Evolutionary conservation across 2,329 filamentous ascomycete genomes (phyloP).

Genomic region (Calonectria fujianensis): DNA sequence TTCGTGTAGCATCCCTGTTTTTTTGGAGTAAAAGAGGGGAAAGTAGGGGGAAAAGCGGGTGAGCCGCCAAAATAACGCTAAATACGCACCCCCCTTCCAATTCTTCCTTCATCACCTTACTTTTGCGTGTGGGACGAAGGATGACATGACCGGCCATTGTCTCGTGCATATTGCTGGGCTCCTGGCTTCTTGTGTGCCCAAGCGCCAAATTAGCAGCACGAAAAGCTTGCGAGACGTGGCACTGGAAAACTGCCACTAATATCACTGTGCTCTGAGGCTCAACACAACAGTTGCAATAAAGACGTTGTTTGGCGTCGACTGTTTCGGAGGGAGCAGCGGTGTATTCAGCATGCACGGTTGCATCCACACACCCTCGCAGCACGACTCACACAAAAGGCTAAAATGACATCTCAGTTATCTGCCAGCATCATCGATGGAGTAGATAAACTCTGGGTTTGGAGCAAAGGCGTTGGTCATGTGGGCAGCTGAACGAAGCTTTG

Average conservation of each 20-base stretch:
- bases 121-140: constrained; percentile 19
- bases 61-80: constrained; percentile 9
- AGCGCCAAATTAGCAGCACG: constrained; percentile 3
- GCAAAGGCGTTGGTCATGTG: constrained; percentile 28
- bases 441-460: neutral
- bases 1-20: constrained; percentile 31
- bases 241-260: constrained; percentile 1
- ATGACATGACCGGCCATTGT: constrained; percentile 20
- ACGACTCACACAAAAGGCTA: constrained; percentile 5
- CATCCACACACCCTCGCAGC: neutral
- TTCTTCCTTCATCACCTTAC: constrained; percentile 7
- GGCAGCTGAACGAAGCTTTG: constrained; percentile 24
- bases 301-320: neutral
- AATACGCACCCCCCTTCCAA: constrained; percentile 8
- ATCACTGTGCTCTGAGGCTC: constrained; percentile 24
- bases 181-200: constrained; percentile 3
- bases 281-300: constrained; percentile 16
- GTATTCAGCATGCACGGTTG: neutral
- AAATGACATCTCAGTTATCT: constrained; percentile 14
- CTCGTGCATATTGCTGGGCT: constrained; percentile 24
- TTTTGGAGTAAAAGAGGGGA: constrained; percentile 33
- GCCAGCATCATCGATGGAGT: neutral
- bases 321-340: constrained; percentile 23
- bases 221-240: constrained; percentile 3
- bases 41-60: neutral